Base-by-base conservation (phyloP, 2,329 filamentous ascomycete genomes). In the Xylaria sp. region DNA sequence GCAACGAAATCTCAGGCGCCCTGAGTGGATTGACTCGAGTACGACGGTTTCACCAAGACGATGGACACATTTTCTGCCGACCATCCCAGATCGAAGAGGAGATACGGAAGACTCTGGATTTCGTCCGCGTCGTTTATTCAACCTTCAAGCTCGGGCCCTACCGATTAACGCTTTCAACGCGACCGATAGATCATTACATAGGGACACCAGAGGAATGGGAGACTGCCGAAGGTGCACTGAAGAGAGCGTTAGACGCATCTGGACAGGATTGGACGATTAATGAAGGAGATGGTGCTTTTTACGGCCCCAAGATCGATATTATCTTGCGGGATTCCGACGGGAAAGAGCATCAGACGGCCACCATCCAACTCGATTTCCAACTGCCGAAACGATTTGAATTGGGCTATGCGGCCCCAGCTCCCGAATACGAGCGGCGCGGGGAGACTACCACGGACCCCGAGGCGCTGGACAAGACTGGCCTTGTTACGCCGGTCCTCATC, bases 1-100 rank as follows among this genome's bases (percentile, higher is more conserved):
- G 96, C 65, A 98, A 99, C 78, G 96, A 99, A 81, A 91, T 94
- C 39, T 97, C 94, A 1, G 96, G 96, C 63, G 95, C 96, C 4
- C 85, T 99, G 50, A 93, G 90, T 53, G 96, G 96, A 39, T 85
- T 99, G 70, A 98, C 96, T 2, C 90, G 96, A 80, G 95, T 98
- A 12, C 90, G 96, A 57, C 90, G 94, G 73, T 98, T 99, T 84
- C 92, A 96, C 79, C 95, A 98, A 82, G 96, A 99, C 76, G 96
- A 99, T 79, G 93, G 92, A 2, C 96, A 99, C 79, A 96, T 97
- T 73, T 97, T 99, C 86, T 97, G 94, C 82, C 90, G 90, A 6
- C 76, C 83, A 71, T 72, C 73, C 41, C 77, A 79, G 62, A 76
- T 79, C 28, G 88, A 93, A 74, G 91, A 93, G 68, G 93, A 97